Evolutionary conservation across 2,329 filamentous ascomycete genomes (phyloP).

Genomic region (Pestalotiopsis sp.): DNA sequence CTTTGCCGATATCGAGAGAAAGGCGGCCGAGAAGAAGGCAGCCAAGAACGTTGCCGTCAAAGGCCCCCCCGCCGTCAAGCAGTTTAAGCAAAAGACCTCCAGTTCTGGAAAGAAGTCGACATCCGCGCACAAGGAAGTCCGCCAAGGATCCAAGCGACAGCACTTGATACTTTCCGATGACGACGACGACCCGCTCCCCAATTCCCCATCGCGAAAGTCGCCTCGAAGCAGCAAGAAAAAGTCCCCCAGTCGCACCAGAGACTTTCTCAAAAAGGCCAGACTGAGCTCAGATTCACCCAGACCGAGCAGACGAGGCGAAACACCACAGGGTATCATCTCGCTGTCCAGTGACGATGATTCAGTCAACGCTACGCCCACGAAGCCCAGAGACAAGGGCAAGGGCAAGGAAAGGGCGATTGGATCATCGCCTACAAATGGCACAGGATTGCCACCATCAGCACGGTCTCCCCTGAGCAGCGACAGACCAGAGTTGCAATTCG

Average conservation of each 20-base stretch:
- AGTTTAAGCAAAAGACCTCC: neutral
- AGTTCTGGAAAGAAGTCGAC: neutral
- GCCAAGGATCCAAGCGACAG: conserved; percentile 20
- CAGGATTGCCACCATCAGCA: neutral
- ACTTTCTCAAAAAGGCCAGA: neutral
- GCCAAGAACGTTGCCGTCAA: conserved; percentile 19
- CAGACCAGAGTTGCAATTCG: conserved; percentile 11
- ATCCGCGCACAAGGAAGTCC: neutral
- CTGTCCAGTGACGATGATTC: conserved; percentile 26
- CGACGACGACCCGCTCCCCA: neutral
- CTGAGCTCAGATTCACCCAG: neutral
- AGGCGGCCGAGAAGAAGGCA: conserved; percentile 25
- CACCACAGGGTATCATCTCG: conserved; percentile 14
- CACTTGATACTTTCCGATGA: conserved; percentile 16
- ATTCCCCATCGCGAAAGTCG: neutral
- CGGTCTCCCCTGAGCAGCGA: neutral
- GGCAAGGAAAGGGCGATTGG: neutral
- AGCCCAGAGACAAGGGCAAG: neutral
- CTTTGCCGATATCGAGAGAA: conserved; percentile 44
- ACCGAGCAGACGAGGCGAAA: neutral
- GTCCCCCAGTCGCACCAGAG: neutral
- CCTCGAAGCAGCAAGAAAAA: neutral
- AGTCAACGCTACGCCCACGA: conserved; percentile 4
- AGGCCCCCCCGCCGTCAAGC: conserved; percentile 16
- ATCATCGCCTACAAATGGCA: neutral